Conservation (phyloP, 495 filamentous ascomycete genomes). For the Neurospora sp. region DNA sequence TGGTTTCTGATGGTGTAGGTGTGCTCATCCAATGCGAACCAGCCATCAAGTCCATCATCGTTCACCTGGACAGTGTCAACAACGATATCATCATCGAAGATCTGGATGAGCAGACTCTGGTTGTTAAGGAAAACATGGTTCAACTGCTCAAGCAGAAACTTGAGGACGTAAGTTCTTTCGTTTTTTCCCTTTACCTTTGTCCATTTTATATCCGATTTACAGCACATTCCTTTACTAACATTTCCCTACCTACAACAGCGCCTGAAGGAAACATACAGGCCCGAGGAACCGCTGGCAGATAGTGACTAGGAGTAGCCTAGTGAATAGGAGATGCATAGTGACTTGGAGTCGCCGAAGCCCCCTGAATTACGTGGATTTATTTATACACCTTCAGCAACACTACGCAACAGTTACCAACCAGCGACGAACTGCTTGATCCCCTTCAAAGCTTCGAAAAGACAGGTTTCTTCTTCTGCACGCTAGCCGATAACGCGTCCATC, state of each 20-base stretch:
- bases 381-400: neutral
- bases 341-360: neutral
- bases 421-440: neutral
- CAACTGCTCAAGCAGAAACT: conserved; percentile 49
- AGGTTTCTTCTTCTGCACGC: conserved; percentile 68
- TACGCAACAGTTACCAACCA: neutral
- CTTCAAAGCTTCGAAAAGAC: conserved; percentile 77
- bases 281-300: conserved; percentile 29
- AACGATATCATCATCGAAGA: conserved; percentile 56
- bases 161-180: conserved; percentile 36
- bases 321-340: neutral
- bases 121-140: conserved; percentile 63
- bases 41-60: conserved; percentile 48
- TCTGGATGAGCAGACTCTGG: conserved; percentile 59
- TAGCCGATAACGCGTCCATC: conserved; percentile 58
- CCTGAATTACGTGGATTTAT: neutral
- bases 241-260: conserved; percentile 16
- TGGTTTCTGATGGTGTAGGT: conserved; percentile 27
- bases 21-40: conserved; percentile 67
- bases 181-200: neutral
- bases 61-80: conserved; percentile 46
- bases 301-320: conserved; percentile 20
- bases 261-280: conserved; percentile 32
- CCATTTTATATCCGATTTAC: neutral
- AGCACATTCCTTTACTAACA: neutral